Percentiles rank a stretch among this genome's conserved stretches.
Conservation (phyloP, 2,329 filamentous ascomycete species). For the Arthrobotrys conoides region DNA sequence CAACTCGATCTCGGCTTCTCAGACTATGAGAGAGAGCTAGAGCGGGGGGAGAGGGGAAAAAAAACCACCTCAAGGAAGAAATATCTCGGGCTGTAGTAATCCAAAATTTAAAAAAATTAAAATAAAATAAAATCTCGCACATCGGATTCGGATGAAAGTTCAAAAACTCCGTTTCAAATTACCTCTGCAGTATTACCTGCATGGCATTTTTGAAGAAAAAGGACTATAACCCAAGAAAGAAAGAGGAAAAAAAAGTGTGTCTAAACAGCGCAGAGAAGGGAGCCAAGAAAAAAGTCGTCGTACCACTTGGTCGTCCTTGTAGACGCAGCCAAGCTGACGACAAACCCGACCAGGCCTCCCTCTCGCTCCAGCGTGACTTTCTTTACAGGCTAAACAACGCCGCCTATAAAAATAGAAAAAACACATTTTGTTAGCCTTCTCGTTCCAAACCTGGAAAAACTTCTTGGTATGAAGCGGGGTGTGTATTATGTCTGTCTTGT, state of each 20-base stretch:
- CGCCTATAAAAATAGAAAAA: constrained; percentile 59
- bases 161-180: constrained; percentile 17
- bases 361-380: constrained; percentile 20
- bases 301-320: constrained; percentile 5
- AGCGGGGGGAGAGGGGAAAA: no score
- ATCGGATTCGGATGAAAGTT: constrained; percentile 17
- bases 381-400: constrained; percentile 57
- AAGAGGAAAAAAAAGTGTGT: not conserved
- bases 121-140: constrained; percentile 8
- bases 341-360: not conserved
- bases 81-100: not conserved
- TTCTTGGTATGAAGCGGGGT: constrained; percentile 5
- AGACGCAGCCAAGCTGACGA: constrained; percentile 36
- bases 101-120: not conserved
- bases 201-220: not conserved
- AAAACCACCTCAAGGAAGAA: constrained; percentile 4
- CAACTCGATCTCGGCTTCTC: not conserved
- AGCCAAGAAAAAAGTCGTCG: constrained; percentile 26
- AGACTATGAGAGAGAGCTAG: no score
- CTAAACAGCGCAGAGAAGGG: not conserved
- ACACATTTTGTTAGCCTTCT: constrained; percentile 40
- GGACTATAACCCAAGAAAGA: constrained; percentile 2
- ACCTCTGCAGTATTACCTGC: not conserved
- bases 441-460: constrained; percentile 4
- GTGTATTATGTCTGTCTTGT: constrained; percentile 15